These are phyloP conservation scores for Globisporangium recalcitrans DNA, from an alignment of 352 stramenopile genomes.

Conservation along the genomic window DNA sequence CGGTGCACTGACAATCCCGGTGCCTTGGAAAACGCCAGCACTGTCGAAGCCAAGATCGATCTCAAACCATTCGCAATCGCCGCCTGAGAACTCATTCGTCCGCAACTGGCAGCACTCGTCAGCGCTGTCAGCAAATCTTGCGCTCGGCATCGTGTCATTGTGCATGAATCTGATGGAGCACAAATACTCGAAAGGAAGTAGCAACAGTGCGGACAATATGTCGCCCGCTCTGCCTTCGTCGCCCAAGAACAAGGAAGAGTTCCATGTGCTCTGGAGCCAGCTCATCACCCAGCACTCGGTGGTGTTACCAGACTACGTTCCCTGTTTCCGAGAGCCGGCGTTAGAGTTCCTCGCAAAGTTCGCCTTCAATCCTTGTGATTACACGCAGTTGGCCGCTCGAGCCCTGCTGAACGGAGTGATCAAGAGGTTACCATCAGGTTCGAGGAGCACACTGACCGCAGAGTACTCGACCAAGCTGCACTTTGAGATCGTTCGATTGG, in stretches of 20 bases:
- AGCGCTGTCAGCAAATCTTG: constrained; percentile 55
- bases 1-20: constrained; percentile 60
- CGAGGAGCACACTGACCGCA: constrained; percentile 45
- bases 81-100: constrained; percentile 29
- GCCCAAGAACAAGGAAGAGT: constrained; percentile 72
- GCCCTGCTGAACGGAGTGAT: constrained; percentile 72
- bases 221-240: constrained; percentile 24
- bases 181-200: constrained; percentile 38
- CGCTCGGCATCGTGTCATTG: constrained; percentile 63
- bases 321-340: constrained; percentile 60
- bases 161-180: constrained; percentile 85
- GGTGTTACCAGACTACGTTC: constrained; percentile 66
- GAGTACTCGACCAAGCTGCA: constrained; percentile 81
- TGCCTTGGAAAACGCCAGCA: constrained; percentile 41
- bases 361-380: constrained; percentile 72
- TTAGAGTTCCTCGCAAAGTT: constrained; percentile 70
- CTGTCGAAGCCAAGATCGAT: not conserved
- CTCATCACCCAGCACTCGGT: constrained; percentile 83
- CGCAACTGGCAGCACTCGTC: constrained; percentile 77
- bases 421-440: constrained; percentile 46
- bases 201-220: not conserved
- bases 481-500: constrained; percentile 68
- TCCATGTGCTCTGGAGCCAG: constrained; percentile 84
- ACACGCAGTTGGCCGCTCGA: constrained; percentile 66
- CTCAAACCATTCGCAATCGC: constrained; percentile 17